Conservation (phyloP, 148 eudicot species). For the Bassia scoparia region DNA sequence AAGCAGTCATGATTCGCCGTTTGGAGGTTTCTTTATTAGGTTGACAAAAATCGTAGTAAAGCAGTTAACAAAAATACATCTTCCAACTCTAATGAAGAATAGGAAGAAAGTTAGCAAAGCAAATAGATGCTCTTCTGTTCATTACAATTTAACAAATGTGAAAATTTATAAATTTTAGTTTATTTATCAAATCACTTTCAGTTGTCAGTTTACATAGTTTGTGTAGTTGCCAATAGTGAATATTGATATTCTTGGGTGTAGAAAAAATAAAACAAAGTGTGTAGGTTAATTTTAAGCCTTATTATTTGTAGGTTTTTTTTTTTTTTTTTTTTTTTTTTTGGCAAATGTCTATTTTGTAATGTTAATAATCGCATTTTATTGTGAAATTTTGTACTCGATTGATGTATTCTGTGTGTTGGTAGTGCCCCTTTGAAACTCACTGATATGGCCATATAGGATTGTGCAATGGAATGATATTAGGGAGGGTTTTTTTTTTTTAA, state of each 20-base stretch:
- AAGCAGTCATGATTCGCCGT: constrained; percentile 36
- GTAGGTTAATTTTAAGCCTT: constrained; percentile 23
- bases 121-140: constrained; percentile 19
- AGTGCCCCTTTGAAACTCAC: too few relatives aligned
- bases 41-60: constrained; percentile 10
- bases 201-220: constrained; percentile 25
- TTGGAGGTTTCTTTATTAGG: constrained; percentile 1
- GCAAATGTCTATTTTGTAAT: constrained; percentile 6
- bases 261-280: constrained; percentile 15
- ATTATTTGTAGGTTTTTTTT: constrained; percentile 16
- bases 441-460: too few relatives aligned
- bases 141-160: constrained; percentile 25
- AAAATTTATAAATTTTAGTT: constrained; percentile 6
- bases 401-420: not conserved
- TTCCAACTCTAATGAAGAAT: not conserved
- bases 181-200: not conserved
- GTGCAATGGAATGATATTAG: too few relatives aligned
- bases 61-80: constrained; percentile 18
- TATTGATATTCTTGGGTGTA: constrained; percentile 26
- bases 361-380: constrained; percentile 9
- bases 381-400: not conserved
- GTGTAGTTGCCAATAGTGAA: constrained; percentile 24
- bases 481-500: too few relatives aligned
- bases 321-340: not conserved
- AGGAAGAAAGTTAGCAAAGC: constrained; percentile 17